A percentile compares a stretch with the other conserved stretches of the same genome.
Conservation (phyloP, 306 rosid species). For the Corylus americana region DNA sequence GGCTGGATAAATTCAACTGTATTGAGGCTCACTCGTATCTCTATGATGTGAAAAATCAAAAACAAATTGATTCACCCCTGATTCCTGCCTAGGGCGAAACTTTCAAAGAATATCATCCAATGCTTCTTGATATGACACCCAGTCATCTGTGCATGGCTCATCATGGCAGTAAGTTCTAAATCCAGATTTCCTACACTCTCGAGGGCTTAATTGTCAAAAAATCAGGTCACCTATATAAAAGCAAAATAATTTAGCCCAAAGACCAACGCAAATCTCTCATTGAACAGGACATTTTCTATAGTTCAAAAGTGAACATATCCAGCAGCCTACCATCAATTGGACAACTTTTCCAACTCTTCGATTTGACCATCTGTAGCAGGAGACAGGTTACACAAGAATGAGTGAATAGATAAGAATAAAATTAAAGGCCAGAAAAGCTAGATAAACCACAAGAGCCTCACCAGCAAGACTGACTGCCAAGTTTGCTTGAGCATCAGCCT, state of each 20-base stretch:
- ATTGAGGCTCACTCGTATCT: not conserved
- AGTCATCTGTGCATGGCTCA: not conserved
- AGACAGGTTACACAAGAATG: conserved; percentile 20
- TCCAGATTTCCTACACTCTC: conserved; percentile 3
- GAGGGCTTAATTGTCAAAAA: conserved; percentile 21
- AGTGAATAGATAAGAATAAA: not conserved
- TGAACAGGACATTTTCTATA: not conserved
- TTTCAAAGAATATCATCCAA: not conserved
- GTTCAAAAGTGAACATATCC: conserved; percentile 22
- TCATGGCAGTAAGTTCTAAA: conserved; percentile 11
- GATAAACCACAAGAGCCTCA: conserved; percentile 35
- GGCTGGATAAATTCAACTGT: not conserved
- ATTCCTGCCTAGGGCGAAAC: not conserved
- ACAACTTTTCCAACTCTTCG: conserved; percentile 40
- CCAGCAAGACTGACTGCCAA: conserved; percentile 74
- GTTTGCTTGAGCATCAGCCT: conserved; percentile 93
- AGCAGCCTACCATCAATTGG: conserved; percentile 13
- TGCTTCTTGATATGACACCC: not conserved
- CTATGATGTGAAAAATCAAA: not conserved
- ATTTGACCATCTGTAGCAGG: conserved; percentile 69
- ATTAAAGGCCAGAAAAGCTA: conserved; percentile 7
- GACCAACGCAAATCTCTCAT: not conserved
- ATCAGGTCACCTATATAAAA: conserved; percentile 22
- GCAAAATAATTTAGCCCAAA: conserved; percentile 6
- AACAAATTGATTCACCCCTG: not conserved